Evolutionary conservation across 805 yeast species (phyloP).

Genomic region (Debaryomyces maramus): DNA sequence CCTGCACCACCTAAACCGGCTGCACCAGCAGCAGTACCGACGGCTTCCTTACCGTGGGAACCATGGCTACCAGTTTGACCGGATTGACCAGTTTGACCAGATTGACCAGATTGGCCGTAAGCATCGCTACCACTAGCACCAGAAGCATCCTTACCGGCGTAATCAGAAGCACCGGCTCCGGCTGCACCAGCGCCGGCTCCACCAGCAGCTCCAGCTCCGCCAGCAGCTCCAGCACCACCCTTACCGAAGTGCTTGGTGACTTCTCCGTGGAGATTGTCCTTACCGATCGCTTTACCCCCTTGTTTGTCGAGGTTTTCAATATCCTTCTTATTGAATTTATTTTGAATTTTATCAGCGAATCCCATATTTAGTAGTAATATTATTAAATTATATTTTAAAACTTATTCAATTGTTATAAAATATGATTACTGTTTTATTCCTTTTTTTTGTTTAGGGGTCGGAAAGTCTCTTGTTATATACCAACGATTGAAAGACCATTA

Average conservation of each 20-base stretch:
- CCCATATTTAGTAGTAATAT: slow-evolving; percentile 29
- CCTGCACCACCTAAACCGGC: slow-evolving; percentile 12
- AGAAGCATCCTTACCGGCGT: slow-evolving; percentile 9
- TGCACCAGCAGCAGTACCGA: slow-evolving; percentile 13
- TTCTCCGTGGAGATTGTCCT: slow-evolving; percentile 28
- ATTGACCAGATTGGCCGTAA: slow-evolving; percentile 6
- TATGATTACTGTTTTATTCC: neutral
- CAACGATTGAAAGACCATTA: neutral
- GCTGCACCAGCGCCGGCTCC: slow-evolving; percentile 29
- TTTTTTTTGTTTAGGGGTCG: neutral
- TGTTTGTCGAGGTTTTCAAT: slow-evolving; percentile 26
- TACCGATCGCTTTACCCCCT: slow-evolving; percentile 31
- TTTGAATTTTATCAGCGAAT: slow-evolving; percentile 34
- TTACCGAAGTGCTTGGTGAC: slow-evolving; percentile 28
- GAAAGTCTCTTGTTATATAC: neutral
- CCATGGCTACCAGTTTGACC: slow-evolving; percentile 13
- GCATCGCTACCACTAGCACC: slow-evolving; percentile 12
- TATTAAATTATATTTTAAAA: neutral
- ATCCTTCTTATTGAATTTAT: slow-evolving; percentile 31
- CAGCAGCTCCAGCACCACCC: slow-evolving; percentile 26
- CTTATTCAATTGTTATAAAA: too few relatives aligned
- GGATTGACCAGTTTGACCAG: slow-evolving; percentile 8
- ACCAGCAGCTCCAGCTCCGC: slow-evolving; percentile 27
- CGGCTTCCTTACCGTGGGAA: slow-evolving; percentile 12
- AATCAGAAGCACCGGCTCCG: slow-evolving; percentile 16